Evolutionary conservation across 2,329 filamentous ascomycete species (phyloP).

Genomic region (Penicillium palitans): DNA sequence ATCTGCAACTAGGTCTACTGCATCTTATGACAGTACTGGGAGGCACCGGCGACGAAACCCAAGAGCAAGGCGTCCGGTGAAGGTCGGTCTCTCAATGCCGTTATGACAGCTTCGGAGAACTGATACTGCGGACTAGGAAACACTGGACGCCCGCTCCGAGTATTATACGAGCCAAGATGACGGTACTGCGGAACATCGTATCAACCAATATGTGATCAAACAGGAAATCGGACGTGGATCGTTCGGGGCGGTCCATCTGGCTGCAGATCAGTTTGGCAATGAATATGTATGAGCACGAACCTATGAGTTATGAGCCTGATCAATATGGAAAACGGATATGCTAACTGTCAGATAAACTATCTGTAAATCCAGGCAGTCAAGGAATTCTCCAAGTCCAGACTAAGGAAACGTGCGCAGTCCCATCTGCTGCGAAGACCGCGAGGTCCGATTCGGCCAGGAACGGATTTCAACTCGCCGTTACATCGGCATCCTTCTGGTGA

Average conservation of each 20-base stretch:
- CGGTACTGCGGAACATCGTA: conserved; percentile 75
- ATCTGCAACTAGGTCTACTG: conserved; percentile 13
- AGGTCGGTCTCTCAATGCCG: conserved; percentile 46
- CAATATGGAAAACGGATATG: conserved; percentile 10
- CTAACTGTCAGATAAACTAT: conserved; percentile 14
- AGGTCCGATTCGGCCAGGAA: conserved; percentile 53
- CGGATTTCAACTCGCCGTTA: conserved; percentile 63
- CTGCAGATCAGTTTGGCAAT: conserved; percentile 82
- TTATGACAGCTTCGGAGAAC: conserved; percentile 10
- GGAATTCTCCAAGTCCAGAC: conserved; percentile 90
- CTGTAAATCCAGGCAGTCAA: conserved; percentile 72
- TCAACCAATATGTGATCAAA: conserved; percentile 93
- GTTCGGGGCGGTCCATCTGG: conserved; percentile 89
- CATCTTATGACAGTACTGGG: conserved; percentile 62
- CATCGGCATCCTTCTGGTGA: conserved; percentile 59
- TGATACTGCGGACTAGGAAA: conserved; percentile 62
- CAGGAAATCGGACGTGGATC: conserved; percentile 97
- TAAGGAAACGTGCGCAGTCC: conserved; percentile 87
- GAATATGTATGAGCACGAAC: conserved; percentile 72
- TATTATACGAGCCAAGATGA: conserved; percentile 84
- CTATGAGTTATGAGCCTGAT: neutral
- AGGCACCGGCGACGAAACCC: conserved; percentile 64
- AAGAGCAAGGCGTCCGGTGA: conserved; percentile 62
- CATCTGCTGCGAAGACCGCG: conserved; percentile 72
- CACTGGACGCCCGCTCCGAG: conserved; percentile 82